Evolutionary conservation across 1,284 basidiomycete genomes (phyloP), one percentile per base, ranked within the genome.

Genomic region (Pterulicium gracile): DNA sequence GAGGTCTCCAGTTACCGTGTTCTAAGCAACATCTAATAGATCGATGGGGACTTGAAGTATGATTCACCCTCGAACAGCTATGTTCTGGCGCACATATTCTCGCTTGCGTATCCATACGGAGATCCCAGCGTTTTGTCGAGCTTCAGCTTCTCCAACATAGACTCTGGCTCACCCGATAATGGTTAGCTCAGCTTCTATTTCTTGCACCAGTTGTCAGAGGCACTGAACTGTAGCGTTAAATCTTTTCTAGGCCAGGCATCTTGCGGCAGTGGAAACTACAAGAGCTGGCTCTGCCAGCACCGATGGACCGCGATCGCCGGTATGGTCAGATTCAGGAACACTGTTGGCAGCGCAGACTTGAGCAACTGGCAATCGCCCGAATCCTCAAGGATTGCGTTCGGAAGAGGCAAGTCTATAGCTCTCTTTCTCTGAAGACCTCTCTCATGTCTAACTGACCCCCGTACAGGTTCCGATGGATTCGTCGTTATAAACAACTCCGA

Each of bases 201-300:
- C n/a, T n/a, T n/a, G n/a, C n/a, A n/a, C n/a, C n/a, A n/a, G n/a
- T n/a, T n/a, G n/a, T n/a, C n/a, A n/a, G n/a, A n/a, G n/a, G n/a
- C n/a, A n/a, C n/a, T n/a, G n/a, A n/a, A n/a, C n/a, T n/a, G n/a
- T n/a, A n/a, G n/a, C n/a, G n/a, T n/a, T n/a, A n/a, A n/a, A n/a
- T n/a, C n/a, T n/a, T n/a, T n/a, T n/a, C n/a, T 41, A 76, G 74
- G 68, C 24, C 46, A 56, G 2, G 79, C 77, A n/a, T 69, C 72
- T 1, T 82, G 79, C 55, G 62, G 65, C 0, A 71, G 58, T 15
- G 71, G 67, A 2, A 78, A 77, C 2, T 54, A 63, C 3, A 69
- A 69, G 32, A 77, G 78, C 1, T 82, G 79, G 73, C 58, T 73
- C 36, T 81, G 79, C 52, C 78, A 83, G 54, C 81, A 84, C 56